These are phyloP conservation scores for Fereydounia khargensis DNA, from an alignment of 1,284 basidiomycete species.

Conservation along the genomic window DNA sequence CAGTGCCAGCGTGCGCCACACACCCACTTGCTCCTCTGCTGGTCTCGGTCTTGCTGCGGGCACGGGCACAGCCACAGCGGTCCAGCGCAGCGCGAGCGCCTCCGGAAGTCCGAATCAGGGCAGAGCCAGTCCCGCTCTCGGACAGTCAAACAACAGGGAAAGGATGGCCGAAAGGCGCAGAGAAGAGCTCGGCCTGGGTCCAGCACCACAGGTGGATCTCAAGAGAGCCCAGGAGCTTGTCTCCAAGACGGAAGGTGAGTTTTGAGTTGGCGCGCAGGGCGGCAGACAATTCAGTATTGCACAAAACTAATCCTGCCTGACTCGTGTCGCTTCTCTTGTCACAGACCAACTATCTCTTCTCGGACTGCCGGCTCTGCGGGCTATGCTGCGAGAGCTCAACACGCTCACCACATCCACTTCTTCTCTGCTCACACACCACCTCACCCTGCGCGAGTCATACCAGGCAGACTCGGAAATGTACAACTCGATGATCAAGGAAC, in stretches of 20 bases:
- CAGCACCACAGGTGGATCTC: slow-evolving; percentile 32
- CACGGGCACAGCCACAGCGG: neutral
- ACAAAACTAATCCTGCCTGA: neutral
- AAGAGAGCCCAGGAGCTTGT: slow-evolving; percentile 37
- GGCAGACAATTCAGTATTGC: too few relatives aligned
- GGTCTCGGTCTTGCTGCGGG: too few relatives aligned
- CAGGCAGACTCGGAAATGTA: slow-evolving; percentile 51
- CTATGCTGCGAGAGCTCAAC: slow-evolving; percentile 39
- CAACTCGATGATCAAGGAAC: slow-evolving; percentile 52
- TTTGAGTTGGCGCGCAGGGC: too few relatives aligned
- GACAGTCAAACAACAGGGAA: slow-evolving; percentile 23
- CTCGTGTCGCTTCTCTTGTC: neutral
- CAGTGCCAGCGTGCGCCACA: too few relatives aligned
- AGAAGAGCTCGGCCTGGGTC: slow-evolving; percentile 38
- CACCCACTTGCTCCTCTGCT: too few relatives aligned
- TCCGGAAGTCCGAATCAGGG: slow-evolving; percentile 31
- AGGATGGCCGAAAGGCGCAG: slow-evolving; percentile 34
- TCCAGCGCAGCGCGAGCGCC: slow-evolving; percentile 5
- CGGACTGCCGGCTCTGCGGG: slow-evolving; percentile 43
- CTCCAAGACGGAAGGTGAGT: slow-evolving; percentile 21
- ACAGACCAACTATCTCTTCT: slow-evolving; percentile 45
- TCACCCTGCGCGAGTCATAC: slow-evolving; percentile 48
- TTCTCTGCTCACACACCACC: slow-evolving; percentile 46
- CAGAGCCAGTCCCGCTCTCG: slow-evolving; percentile 18
- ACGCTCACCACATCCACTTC: slow-evolving; percentile 39